These are phyloP conservation scores for Eleusine indica DNA, from an alignment of 176 grass and related monocot species.

Conservation along the genomic window DNA sequence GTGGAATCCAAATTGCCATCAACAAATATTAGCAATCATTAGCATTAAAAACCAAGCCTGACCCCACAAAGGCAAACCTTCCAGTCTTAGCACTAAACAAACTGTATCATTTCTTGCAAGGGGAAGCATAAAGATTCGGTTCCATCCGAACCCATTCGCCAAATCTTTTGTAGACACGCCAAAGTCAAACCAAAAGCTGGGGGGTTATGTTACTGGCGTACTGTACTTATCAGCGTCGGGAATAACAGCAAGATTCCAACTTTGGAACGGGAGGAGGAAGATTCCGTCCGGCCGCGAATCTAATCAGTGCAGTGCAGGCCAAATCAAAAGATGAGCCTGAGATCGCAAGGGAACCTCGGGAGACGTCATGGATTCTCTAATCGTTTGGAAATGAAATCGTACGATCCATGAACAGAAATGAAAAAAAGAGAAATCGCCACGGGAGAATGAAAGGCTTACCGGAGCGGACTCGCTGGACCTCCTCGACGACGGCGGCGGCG, in stretches of 20 bases:
- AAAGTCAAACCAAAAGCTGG: constrained; percentile 43
- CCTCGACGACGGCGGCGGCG: constrained; percentile 36
- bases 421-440: background rate
- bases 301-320: background rate
- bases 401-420: constrained; percentile 19
- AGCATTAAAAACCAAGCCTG: constrained; percentile 25
- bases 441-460: constrained; percentile 34
- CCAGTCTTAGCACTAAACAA: background rate
- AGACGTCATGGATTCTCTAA: background rate
- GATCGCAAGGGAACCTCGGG: constrained; percentile 11
- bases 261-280: constrained; percentile 40
- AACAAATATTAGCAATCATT: constrained; percentile 45
- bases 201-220: constrained; percentile 15
- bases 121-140: constrained; percentile 29
- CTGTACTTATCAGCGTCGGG: constrained; percentile 12
- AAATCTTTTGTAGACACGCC: constrained; percentile 22
- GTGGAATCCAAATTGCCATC: constrained; percentile 59
- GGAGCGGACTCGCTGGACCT: constrained; percentile 45
- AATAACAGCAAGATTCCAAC: constrained; percentile 41
- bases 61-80: constrained; percentile 15
- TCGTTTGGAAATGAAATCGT: constrained; percentile 6
- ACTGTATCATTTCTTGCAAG: constrained; percentile 8
- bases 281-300: constrained; percentile 16
- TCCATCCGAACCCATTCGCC: background rate
- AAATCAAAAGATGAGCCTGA: constrained; percentile 36